Evolutionary conservation across 371 early-diverging fungal species (phyloP).

Genomic region (Mucor piriformis): DNA sequence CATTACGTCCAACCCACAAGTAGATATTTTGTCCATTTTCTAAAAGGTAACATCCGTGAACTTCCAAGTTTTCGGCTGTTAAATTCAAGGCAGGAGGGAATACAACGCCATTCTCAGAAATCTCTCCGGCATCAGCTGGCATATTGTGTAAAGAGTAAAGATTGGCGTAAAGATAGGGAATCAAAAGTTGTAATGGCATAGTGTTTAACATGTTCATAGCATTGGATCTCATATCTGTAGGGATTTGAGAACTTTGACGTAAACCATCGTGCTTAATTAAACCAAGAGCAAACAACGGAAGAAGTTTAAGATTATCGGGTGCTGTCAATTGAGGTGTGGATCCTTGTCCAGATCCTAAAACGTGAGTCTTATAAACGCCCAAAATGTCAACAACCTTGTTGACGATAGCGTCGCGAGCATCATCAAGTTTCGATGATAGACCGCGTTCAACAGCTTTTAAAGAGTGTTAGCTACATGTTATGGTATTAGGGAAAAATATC

Average conservation of each 20-base stretch:
- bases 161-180: conserved; percentile 73
- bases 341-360: conserved; percentile 70
- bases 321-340: conserved; percentile 83
- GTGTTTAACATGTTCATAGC: conserved; percentile 77
- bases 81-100: conserved; percentile 81
- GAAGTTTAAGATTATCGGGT: conserved; percentile 82
- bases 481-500: too few species aligned
- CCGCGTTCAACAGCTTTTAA: conserved; percentile 75
- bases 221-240: conserved; percentile 70
- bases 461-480: neutral
- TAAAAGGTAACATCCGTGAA: conserved; percentile 84
- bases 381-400: conserved; percentile 88
- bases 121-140: conserved; percentile 68
- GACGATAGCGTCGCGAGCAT: conserved; percentile 91
- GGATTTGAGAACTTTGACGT: conserved; percentile 71
- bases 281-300: conserved; percentile 86
- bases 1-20: conserved; percentile 87
- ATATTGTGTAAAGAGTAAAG: conserved; percentile 88
- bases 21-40: conserved; percentile 84
- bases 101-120: conserved; percentile 60
- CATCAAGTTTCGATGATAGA: conserved; percentile 86
- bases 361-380: conserved; percentile 82
- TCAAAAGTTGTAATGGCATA: conserved; percentile 78
- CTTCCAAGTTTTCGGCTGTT: conserved; percentile 83
- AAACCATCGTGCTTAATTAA: conserved; percentile 77